Evolutionary conservation across 345 rosid species (phyloP).

Genomic region (Eucalyptus regnans): DNA sequence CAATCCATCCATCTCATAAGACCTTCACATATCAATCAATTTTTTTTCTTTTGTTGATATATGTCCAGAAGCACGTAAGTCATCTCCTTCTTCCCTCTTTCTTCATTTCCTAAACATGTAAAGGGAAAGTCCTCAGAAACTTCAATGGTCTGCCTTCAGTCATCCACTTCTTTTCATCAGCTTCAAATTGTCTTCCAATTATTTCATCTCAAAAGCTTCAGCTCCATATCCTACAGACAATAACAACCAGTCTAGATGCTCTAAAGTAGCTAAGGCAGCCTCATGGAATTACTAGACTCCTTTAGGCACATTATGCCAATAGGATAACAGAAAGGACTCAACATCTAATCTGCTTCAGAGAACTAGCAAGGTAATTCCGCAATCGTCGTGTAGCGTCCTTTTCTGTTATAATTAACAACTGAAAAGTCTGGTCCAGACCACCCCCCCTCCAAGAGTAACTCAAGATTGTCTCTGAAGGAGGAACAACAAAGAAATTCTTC

Average conservation of each 20-base stretch:
- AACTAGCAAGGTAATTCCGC: neutral
- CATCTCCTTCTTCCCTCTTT: neutral
- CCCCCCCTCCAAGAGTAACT: neutral
- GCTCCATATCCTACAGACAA: neutral
- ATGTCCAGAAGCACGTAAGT: neutral
- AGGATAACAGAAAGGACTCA: neutral
- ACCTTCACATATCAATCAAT: rapidly evolving
- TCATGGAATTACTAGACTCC: neutral
- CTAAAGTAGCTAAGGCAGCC: neutral
- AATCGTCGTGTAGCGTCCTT: neutral
- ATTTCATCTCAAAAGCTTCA: neutral
- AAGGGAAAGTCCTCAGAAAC: neutral
- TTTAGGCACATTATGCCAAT: neutral
- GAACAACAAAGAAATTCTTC: neutral
- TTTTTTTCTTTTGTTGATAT: neutral
- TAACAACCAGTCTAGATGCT: neutral
- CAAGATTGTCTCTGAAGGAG: neutral
- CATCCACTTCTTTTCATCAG: neutral
- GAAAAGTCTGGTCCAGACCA: neutral
- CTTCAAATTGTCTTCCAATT: neutral
- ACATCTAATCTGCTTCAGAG: neutral
- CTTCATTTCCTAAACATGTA: neutral
- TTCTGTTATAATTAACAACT: neutral
- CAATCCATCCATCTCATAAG: neutral
- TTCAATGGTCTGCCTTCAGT: neutral